Conservation (phyloP, 2,329 filamentous ascomycete genomes). For the Colletotrichum nymphaeae region DNA sequence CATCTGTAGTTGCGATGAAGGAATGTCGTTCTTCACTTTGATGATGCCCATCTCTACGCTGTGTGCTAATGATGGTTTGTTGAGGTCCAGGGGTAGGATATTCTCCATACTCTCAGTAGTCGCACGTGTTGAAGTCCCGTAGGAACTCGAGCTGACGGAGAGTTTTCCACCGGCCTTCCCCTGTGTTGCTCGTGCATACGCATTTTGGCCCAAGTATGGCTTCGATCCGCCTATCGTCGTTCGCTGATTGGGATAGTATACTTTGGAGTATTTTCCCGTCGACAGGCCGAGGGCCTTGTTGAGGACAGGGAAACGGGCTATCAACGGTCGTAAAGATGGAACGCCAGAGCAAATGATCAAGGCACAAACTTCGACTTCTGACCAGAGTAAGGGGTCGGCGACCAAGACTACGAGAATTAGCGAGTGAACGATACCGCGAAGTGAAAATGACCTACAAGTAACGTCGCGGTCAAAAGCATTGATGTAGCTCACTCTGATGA, state of each 20-base stretch:
- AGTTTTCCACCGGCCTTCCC: conserved; percentile 10
- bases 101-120: conserved; percentile 31
- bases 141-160: conserved; percentile 24
- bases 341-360: conserved; percentile 47
- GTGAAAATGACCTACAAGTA: conserved; percentile 38
- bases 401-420: conserved; percentile 38
- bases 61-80: conserved; percentile 19
- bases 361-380: conserved; percentile 44
- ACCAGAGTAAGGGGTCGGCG: conserved; percentile 44
- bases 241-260: conserved; percentile 28
- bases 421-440: not conserved
- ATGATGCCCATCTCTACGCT: conserved; percentile 34
- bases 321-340: conserved; percentile 44
- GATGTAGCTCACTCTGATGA: conserved; percentile 43
- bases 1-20: not conserved
- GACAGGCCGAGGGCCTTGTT: conserved; percentile 45
- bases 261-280: conserved; percentile 28
- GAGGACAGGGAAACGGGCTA: conserved; percentile 43
- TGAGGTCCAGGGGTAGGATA: conserved; percentile 21
- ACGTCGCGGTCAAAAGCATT: conserved; percentile 39
- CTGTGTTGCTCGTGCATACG: conserved; percentile 17
- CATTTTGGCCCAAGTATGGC: conserved; percentile 19
- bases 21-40: conserved; percentile 20
- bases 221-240: conserved; percentile 28
- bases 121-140: not conserved